Conservation (phyloP, 2,329 filamentous ascomycete genomes). For the Periconia sp. region DNA sequence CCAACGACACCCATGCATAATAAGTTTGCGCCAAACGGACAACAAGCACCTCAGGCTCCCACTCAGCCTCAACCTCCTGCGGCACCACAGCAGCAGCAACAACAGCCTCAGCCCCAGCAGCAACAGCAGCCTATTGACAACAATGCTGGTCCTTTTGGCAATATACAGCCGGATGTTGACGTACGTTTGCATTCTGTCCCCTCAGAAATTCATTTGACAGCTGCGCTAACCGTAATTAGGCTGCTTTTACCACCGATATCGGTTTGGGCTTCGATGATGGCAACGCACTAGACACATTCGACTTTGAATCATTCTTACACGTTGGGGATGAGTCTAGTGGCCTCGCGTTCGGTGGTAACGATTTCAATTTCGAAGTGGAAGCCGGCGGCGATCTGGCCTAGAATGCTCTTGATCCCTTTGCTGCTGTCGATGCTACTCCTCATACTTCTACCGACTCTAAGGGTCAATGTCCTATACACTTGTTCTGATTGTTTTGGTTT, state of each 20-base stretch:
- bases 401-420: no score
- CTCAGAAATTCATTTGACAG: neutral
- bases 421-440: no score
- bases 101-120: constrained; percentile 16
- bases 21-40: constrained; percentile 43
- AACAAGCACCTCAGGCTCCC: constrained; percentile 26
- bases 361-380: constrained; percentile 37
- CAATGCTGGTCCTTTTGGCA: constrained; percentile 42
- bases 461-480: neutral
- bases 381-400: constrained; percentile 18
- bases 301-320: constrained; percentile 69
- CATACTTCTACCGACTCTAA: neutral
- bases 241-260: constrained; percentile 39
- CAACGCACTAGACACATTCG: constrained; percentile 69
- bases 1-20: constrained; percentile 51
- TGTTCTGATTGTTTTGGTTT: no score
- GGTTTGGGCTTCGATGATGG: constrained; percentile 50
- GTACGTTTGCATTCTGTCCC: constrained; percentile 21
- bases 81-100: constrained; percentile 12
- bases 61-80: constrained; percentile 37
- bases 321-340: constrained; percentile 50
- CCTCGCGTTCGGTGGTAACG: constrained; percentile 29
- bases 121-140: constrained; percentile 38
- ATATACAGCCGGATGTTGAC: constrained; percentile 32
- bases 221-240: constrained; percentile 34